A percentile compares a stretch with the other conserved stretches of the same genome.
Evolutionary conservation across 768 basidiomycete species (phyloP).

Genomic region (Leccinellum rugosiceps): DNA sequence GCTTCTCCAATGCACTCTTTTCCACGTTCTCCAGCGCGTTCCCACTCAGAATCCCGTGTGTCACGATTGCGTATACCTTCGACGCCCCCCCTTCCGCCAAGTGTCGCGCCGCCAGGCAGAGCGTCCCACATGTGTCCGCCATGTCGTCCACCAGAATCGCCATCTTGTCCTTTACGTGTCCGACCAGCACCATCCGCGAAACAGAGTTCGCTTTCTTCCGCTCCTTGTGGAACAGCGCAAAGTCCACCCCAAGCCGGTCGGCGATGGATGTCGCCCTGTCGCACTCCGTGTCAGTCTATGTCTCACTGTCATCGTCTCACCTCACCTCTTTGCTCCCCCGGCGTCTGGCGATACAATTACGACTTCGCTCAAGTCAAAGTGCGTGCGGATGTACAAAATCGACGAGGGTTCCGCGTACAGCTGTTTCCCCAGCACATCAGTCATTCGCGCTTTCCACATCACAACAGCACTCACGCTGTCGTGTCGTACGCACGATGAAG

Average conservation of each 20-base stretch:
- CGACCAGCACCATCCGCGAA: conserved; percentile 93
- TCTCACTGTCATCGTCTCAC: not conserved
- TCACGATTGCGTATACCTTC: conserved; percentile 89
- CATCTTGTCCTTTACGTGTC: conserved; percentile 86
- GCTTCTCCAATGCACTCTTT: conserved; percentile 78
- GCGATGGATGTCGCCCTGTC: conserved; percentile 94
- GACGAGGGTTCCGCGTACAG: conserved; percentile 95
- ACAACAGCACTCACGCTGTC: conserved; percentile 47
- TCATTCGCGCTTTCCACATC: conserved; percentile 4
- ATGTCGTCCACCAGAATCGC: conserved; percentile 98
- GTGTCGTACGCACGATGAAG: conserved; percentile 21
- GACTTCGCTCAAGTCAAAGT: conserved; percentile 80
- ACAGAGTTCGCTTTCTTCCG: conserved; percentile 96
- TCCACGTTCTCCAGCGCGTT: conserved; percentile 75
- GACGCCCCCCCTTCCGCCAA: conserved; percentile 85
- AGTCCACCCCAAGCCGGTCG: conserved; percentile 93
- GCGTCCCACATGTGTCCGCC: conserved; percentile 95
- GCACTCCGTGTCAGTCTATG: conserved; percentile 14
- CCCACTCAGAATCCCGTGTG: conserved; percentile 93
- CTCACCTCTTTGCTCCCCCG: conserved; percentile 94
- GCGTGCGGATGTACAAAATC: conserved; percentile 89
- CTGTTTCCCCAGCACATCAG: conserved; percentile 38
- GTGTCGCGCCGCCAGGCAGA: conserved; percentile 87
- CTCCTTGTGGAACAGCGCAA: conserved; percentile 99
- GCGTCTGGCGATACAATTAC: conserved; percentile 98